Evolutionary conservation across 352 stramenopile species (phyloP), one percentile per base, ranked within the genome.

Genomic region (Globisporangium lucens): DNA sequence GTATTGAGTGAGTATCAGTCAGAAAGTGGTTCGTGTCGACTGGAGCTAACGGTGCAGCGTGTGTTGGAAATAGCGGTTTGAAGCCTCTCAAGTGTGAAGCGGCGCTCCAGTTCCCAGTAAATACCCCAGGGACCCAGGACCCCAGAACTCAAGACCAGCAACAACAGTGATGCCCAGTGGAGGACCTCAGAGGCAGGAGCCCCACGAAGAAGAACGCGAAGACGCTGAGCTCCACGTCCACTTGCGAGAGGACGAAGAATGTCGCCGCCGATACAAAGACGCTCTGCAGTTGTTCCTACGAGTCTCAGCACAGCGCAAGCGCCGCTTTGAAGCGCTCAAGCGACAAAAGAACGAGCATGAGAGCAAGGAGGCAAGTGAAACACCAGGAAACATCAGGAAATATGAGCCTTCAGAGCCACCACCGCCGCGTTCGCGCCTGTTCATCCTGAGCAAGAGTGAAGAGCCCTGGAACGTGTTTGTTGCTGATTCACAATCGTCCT

Each of bases 391-490:
- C 5, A 33, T 30, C 10, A 41, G 9, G n/a, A 29, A 57, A 24
- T 20, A 30, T n/a, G 30, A 22, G 35, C 24, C 12, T 12, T 13
- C 27, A 59, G 27, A 7, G 0, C 24, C 27, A 24, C 51, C 10
- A 17, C 24, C 17, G 2, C 56, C 9, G n/a, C 47, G 43, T 1
- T 29, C 67, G 10, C 68, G 69, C 6, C n/a, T 82, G 17, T 81
- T 77, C 47, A 12, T 77, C 10, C 27, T 84, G 6, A 79, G 77
- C 36, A 55, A 59, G 10, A 64, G 15, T 1, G 57, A 68, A 15
- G 61, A 80, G 20, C 79, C 80, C 2, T 89, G 83, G 80, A 22
- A 70, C 30, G 61, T 76, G 0, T 91, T 89, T 63, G 68, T 56
- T n/a, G 41, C 69, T 24, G 56, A 33, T 22, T 2, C 15, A 3